A percentile compares a stretch with the other conserved stretches of the same genome.
phyloP scores from a whole-genome alignment of 306 rosid species.

The Sechiopsis laciniata region DNA sequence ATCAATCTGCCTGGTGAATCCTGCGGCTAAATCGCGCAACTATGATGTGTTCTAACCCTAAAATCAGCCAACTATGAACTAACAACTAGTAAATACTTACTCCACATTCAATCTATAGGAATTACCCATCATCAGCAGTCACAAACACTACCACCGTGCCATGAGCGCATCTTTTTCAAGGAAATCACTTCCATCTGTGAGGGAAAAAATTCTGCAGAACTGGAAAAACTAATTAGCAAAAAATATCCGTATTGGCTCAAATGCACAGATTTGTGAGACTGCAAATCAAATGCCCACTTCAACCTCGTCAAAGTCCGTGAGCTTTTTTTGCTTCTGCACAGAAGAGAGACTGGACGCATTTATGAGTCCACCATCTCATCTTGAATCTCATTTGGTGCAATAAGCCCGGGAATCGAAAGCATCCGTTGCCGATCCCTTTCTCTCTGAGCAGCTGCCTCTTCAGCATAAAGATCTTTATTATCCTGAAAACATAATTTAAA shows the following conservation, averaged over 20 bases:
- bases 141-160: constrained; percentile 33
- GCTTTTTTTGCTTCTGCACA: constrained; percentile 28
- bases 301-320: constrained; percentile 35
- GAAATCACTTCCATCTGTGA: constrained; percentile 37
- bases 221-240: constrained; percentile 38
- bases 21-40: constrained; percentile 36
- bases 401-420: constrained; percentile 96
- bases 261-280: constrained; percentile 31
- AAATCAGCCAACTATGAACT: constrained; percentile 48
- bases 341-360: constrained; percentile 25
- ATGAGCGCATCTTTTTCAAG: constrained; percentile 32
- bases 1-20: constrained; percentile 29
- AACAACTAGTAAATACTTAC: constrained; percentile 34
- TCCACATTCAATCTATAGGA: constrained; percentile 59
- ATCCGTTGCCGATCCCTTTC: constrained; percentile 92
- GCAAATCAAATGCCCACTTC: constrained; percentile 35
- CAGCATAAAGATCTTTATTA: constrained; percentile 93
- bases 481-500: constrained; percentile 47
- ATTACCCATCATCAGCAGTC: constrained; percentile 36
- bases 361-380: constrained; percentile 94
- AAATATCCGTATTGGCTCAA: constrained; percentile 37
- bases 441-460: constrained; percentile 93
- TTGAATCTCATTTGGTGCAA: constrained; percentile 93
- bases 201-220: constrained; percentile 33
- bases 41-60: constrained; percentile 48